Conservation (phyloP, 306 rosid species). For the Malus sylvestris region DNA sequence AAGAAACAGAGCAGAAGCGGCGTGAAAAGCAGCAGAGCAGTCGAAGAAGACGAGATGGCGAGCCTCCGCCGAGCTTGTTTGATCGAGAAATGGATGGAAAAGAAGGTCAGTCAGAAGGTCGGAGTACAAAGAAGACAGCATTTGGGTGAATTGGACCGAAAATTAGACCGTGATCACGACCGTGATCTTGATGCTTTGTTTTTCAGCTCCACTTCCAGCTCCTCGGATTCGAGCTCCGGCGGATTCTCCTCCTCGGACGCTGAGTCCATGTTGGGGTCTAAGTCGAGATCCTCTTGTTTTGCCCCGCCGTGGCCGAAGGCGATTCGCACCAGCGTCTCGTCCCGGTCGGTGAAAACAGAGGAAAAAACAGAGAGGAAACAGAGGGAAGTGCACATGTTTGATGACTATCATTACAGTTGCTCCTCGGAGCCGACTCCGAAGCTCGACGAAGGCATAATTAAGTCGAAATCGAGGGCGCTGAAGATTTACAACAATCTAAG, state of each 20-base stretch:
- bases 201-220: conserved; percentile 65
- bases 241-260: conserved; percentile 78
- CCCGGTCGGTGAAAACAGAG: conserved; percentile 23
- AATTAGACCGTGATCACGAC: conserved; percentile 17
- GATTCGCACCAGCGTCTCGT: conserved; percentile 28
- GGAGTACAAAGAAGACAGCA: conserved; percentile 8
- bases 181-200: conserved; percentile 42
- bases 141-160: conserved; percentile 21
- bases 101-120: conserved; percentile 21
- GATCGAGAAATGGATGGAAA: conserved; percentile 53
- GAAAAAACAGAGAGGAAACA: conserved; percentile 31
- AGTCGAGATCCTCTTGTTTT: conserved; percentile 40
- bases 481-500: conserved; percentile 73
- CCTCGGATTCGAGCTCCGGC: conserved; percentile 81
- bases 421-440: conserved; percentile 6
- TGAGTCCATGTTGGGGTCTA: conserved; percentile 46
- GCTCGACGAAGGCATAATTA: conserved; percentile 31
- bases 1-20: conserved; percentile 39
- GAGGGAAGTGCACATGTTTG: conserved; percentile 15
- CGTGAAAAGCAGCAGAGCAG: conserved; percentile 11
- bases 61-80: conserved; percentile 31
- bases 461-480: conserved; percentile 66
- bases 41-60: conserved; percentile 13
- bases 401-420: conserved; percentile 14
- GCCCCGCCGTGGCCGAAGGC: conserved; percentile 50